These are phyloP conservation scores for Botrytis tulipae DNA, from an alignment of 2,329 filamentous ascomycete genomes.

Conservation along the genomic window DNA sequence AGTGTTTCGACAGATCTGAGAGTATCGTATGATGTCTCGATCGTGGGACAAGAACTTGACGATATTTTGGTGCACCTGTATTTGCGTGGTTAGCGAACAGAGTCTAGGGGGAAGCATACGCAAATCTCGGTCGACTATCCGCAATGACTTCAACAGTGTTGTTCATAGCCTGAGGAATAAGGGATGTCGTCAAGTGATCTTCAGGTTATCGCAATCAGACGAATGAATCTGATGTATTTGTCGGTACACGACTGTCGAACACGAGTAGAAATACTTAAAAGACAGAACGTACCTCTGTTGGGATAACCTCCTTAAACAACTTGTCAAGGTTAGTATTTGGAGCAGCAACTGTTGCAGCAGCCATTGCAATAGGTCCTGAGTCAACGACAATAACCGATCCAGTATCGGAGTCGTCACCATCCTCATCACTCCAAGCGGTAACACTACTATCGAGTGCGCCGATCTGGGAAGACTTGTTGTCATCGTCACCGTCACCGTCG, in stretches of 20 bases:
- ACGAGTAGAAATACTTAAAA: background rate
- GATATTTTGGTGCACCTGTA: conserved; percentile 38
- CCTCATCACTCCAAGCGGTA: background rate
- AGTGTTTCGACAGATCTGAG: conserved; percentile 42
- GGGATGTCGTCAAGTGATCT: background rate
- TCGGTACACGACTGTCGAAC: background rate
- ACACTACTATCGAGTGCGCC: background rate
- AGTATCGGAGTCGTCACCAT: background rate
- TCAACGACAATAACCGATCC: conserved; percentile 8
- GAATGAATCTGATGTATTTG: background rate
- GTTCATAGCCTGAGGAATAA: background rate
- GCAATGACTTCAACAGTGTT: background rate
- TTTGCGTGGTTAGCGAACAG: conserved; percentile 11
- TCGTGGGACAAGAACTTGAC: conserved; percentile 38
- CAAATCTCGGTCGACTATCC: background rate
- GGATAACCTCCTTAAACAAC: background rate
- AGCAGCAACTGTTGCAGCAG: background rate
- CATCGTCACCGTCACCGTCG: too few species aligned
- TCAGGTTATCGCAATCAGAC: background rate
- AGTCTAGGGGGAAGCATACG: background rate
- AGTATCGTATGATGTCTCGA: conserved; percentile 45
- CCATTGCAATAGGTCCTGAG: background rate
- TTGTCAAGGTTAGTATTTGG: background rate
- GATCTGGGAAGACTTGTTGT: background rate
- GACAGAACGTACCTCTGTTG: background rate